Conservation (phyloP, 768 basidiomycete genomes). For the Saitozyma podzolica region DNA sequence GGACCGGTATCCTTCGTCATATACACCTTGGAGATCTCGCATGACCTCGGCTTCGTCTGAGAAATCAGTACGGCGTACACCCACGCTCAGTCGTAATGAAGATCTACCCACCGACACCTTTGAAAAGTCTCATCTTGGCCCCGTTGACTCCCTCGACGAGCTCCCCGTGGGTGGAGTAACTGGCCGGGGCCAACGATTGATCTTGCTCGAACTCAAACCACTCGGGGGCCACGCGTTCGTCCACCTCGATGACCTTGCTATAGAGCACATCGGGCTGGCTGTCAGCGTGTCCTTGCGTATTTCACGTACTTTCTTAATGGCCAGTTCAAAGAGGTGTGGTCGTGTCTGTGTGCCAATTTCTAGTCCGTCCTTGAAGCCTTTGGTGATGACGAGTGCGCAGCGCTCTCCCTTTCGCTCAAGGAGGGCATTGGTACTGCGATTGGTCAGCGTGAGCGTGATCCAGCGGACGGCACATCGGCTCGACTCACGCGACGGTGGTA, state of each 20-base stretch:
- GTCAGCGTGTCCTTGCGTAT: no score
- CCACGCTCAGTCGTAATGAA: slow-evolving; percentile 79
- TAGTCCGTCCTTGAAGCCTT: neutral
- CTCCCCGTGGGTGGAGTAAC: slow-evolving; percentile 68
- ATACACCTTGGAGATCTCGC: slow-evolving; percentile 67
- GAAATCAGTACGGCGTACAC: slow-evolving; percentile 75
- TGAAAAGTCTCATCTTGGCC: no score
- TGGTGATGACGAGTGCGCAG: slow-evolving; percentile 26
- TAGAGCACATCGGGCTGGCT: slow-evolving; percentile 58
- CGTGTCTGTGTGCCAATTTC: slow-evolving; percentile 81
- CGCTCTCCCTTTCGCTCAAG: slow-evolving; percentile 37
- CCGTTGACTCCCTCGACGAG: neutral
- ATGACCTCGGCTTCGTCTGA: slow-evolving; percentile 66
- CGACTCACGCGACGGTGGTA: slow-evolving; percentile 27
- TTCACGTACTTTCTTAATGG: slow-evolving; percentile 59
- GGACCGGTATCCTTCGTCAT: slow-evolving; percentile 70
- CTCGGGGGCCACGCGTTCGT: slow-evolving; percentile 87
- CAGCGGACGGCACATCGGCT: neutral
- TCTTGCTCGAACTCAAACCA: slow-evolving; percentile 86
- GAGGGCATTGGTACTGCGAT: slow-evolving; percentile 28
- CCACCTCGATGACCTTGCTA: slow-evolving; percentile 64
- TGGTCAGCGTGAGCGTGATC: neutral
- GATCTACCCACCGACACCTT: slow-evolving; percentile 43
- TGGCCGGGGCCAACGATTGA: slow-evolving; percentile 61
- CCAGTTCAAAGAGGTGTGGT: slow-evolving; percentile 90